A percentile compares a stretch with the other conserved stretches of the same genome.
phyloP scores from a whole-genome alignment of 257 asterid genomes.

The Petrea volubilis region DNA sequence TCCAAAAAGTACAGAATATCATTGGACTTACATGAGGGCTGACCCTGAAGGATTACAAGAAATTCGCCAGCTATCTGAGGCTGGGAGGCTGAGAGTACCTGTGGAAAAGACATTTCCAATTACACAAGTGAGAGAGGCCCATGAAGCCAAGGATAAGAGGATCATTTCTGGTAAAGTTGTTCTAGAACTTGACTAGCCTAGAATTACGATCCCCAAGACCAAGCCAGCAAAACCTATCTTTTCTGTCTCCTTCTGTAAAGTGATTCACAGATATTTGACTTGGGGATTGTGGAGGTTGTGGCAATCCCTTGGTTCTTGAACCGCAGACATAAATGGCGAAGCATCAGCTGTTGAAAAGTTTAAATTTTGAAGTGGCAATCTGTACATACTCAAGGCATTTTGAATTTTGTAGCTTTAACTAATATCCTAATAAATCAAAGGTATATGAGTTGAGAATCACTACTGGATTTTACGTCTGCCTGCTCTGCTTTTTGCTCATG shows the following conservation, averaged over 20 bases:
- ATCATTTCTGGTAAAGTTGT: conserved; percentile 79
- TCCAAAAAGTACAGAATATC: conserved; percentile 59
- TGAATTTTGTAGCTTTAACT: conserved; percentile 19
- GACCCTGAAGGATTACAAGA: conserved; percentile 86
- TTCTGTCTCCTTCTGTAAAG: neutral
- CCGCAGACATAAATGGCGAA: neutral
- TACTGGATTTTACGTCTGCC: too few species aligned
- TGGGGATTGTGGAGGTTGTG: conserved; percentile 9
- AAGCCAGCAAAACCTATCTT: neutral
- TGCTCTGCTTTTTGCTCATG: too few species aligned
- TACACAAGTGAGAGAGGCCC: conserved; percentile 77
- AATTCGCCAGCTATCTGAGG: conserved; percentile 64
- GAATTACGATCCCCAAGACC: neutral
- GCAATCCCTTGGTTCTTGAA: neutral
- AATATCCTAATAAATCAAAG: neutral
- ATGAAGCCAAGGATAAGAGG: conserved; percentile 75
- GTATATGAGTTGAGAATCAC: too few species aligned
- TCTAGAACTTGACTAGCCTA: conserved; percentile 58
- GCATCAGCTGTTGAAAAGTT: neutral
- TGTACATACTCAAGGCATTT: conserved; percentile 25
- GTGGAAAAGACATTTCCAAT: conserved; percentile 79
- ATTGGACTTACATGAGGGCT: conserved; percentile 95
- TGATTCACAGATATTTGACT: conserved; percentile 10
- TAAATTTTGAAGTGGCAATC: neutral
- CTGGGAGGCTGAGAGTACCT: conserved; percentile 77